phyloP scores from a whole-genome alignment of 768 basidiomycete species.

The Mycena rebaudengoi region DNA sequence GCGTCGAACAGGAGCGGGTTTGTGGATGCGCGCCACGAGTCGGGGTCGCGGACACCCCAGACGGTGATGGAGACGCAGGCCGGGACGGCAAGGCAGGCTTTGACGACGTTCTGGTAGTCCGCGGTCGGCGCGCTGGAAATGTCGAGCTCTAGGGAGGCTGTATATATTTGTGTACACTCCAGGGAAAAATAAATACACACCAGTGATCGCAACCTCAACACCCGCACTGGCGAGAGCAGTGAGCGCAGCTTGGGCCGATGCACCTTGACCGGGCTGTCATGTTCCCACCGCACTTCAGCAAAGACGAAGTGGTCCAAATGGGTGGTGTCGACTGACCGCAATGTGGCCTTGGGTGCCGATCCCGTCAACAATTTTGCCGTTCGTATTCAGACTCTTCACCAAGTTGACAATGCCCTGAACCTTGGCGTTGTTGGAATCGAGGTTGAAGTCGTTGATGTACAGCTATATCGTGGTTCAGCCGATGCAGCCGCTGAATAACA shows the following conservation, averaged over 20 bases:
- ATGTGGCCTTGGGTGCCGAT: conserved; percentile 59
- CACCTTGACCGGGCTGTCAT: too few species aligned
- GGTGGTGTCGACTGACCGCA: conserved; percentile 27
- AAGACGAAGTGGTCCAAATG: too few species aligned
- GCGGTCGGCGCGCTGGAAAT: conserved; percentile 47
- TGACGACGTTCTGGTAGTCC: conserved; percentile 55
- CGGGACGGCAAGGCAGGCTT: conserved; percentile 53
- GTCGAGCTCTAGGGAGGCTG: conserved; percentile 45
- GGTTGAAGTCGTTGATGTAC: conserved; percentile 58
- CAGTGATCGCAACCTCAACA: conserved; percentile 56
- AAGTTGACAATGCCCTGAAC: conserved; percentile 51
- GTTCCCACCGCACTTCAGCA: too few species aligned
- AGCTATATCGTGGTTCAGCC: conserved; percentile 21
- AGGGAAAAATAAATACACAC: background rate
- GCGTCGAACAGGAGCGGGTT: conserved; percentile 56
- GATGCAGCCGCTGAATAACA: background rate
- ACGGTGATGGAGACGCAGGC: conserved; percentile 56
- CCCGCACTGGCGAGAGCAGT: conserved; percentile 51
- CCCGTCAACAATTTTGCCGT: conserved; percentile 53
- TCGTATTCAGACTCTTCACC: conserved; percentile 42
- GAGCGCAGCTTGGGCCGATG: conserved; percentile 54
- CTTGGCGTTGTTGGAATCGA: conserved; percentile 59
- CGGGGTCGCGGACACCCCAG: conserved; percentile 58
- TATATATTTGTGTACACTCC: background rate
- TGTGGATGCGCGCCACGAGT: conserved; percentile 56